Evolutionary conservation across 2,329 filamentous ascomycete genomes (phyloP).

Genomic region (Paecilomyces formosus): DNA sequence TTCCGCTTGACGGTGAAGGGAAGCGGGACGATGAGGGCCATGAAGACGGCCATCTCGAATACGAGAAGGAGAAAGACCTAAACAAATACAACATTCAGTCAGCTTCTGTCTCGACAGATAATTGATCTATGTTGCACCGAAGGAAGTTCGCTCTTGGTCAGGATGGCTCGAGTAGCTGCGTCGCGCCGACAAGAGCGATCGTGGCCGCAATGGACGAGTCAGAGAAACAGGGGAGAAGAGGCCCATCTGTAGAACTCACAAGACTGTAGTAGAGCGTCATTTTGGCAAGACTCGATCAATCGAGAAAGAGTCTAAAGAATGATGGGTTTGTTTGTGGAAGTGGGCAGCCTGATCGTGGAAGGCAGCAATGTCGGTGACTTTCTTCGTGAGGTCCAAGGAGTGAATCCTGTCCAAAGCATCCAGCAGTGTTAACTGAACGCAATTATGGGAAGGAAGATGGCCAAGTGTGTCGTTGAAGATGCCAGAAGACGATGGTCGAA

Average conservation of each 20-base stretch:
- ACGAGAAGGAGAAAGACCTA: slow-evolving; percentile 45
- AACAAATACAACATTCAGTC: slow-evolving; percentile 6
- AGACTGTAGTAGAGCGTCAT: slow-evolving; percentile 67
- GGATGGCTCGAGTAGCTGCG: background rate
- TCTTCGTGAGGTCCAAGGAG: background rate
- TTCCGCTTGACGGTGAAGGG: slow-evolving; percentile 79
- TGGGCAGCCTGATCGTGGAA: background rate
- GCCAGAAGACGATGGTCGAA: slow-evolving; percentile 2
- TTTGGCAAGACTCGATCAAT: slow-evolving; percentile 23
- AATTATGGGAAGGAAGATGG: background rate
- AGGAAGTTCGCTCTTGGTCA: background rate
- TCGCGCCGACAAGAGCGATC: background rate
- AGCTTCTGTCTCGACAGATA: background rate
- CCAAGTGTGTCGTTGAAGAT: background rate
- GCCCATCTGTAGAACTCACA: slow-evolving; percentile 36
- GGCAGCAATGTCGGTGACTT: background rate
- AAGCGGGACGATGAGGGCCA: slow-evolving; percentile 61
- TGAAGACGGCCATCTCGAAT: slow-evolving; percentile 44
- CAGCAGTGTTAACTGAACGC: background rate
- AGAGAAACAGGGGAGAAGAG: background rate
- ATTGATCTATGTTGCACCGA: background rate
- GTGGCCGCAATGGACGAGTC: background rate
- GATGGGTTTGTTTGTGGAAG: background rate
- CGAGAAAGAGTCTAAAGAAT: background rate
- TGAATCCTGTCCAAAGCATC: background rate